Percentiles rank a stretch among this genome's conserved stretches.
These are phyloP conservation scores for Saccharomycopsis hybrid DNA, from an alignment of 1,139 yeast genomes.

Conservation along the genomic window DNA sequence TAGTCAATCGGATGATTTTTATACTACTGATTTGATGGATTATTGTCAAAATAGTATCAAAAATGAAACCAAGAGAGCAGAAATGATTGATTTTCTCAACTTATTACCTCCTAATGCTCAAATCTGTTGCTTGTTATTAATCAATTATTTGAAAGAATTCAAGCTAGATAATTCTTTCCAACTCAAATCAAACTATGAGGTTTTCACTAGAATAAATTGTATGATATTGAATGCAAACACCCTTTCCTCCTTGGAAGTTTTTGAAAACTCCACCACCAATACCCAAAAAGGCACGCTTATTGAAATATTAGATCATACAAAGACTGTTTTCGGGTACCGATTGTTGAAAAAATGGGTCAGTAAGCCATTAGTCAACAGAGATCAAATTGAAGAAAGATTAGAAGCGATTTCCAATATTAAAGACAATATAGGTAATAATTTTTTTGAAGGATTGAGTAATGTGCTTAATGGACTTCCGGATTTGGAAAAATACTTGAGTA, in stretches of 20 bases:
- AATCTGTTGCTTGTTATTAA: conserved; percentile 28
- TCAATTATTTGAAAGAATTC: conserved; percentile 55
- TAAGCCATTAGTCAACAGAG: conserved; percentile 54
- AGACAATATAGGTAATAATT: conserved; percentile 30
- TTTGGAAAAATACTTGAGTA: conserved; percentile 58
- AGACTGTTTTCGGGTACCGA: conserved; percentile 70
- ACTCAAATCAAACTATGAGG: conserved; percentile 32
- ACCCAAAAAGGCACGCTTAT: conserved; percentile 61
- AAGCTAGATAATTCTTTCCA: conserved; percentile 52
- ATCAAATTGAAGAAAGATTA: conserved; percentile 50
- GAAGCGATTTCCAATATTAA: conserved; percentile 60
- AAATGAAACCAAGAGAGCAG: background rate
- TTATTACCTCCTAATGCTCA: conserved; percentile 1
- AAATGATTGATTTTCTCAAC: conserved; percentile 1
- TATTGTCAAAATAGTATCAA: conserved; percentile 19
- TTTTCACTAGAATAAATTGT: conserved; percentile 45
- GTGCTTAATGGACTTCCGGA: conserved; percentile 50
- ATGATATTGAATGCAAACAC: conserved; percentile 72
- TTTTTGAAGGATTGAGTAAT: conserved; percentile 47
- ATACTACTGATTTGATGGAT: conserved; percentile 24
- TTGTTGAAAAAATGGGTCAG: conserved; percentile 65
- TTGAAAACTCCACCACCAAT: conserved; percentile 53
- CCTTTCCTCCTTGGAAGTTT: conserved; percentile 65
- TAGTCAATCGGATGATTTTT: background rate
- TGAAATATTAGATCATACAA: conserved; percentile 76